These are phyloP conservation scores for Nitzschia inconspicua DNA, from an alignment of 108 stramenopile species.

Conservation along the genomic window DNA sequence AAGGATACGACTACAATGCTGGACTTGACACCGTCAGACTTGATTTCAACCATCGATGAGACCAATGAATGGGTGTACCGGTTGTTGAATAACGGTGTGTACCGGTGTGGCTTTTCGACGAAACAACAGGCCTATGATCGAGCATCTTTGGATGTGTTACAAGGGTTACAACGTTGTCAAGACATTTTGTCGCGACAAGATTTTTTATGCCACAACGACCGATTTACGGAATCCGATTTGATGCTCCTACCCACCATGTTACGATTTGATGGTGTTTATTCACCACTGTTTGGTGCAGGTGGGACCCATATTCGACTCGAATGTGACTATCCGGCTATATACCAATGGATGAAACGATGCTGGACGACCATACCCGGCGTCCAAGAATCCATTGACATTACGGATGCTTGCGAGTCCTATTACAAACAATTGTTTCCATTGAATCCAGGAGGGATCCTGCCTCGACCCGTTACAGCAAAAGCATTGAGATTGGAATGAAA, in stretches of 20 bases:
- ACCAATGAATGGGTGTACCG: constrained; percentile 82
- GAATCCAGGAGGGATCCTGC: constrained; percentile 75
- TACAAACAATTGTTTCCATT: constrained; percentile 78
- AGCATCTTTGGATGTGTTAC: constrained; percentile 61
- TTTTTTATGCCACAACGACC: constrained; percentile 45
- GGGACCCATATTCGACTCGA: constrained; percentile 43
- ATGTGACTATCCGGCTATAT: constrained; percentile 42
- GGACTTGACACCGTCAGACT: constrained; percentile 60
- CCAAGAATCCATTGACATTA: constrained; percentile 60
- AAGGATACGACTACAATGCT: background rate
- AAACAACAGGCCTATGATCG: constrained; percentile 80
- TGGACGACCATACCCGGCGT: constrained; percentile 48
- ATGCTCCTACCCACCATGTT: constrained; percentile 74
- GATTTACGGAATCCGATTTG: constrained; percentile 74
- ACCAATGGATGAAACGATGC: constrained; percentile 48
- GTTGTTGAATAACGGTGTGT: constrained; percentile 76
- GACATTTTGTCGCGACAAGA: constrained; percentile 38
- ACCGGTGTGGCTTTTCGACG: constrained; percentile 84
- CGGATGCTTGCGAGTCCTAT: constrained; percentile 69
- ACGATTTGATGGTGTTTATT: constrained; percentile 79
- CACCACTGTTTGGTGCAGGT: constrained; percentile 71
- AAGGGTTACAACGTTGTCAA: constrained; percentile 61
- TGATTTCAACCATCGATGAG: constrained; percentile 60
- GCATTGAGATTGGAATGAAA: constrained; percentile 30
- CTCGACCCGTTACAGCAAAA: constrained; percentile 36